Evolutionary conservation across 164 flowering plant genomes (phyloP).

Genomic region (Nymphaea colorata): DNA sequence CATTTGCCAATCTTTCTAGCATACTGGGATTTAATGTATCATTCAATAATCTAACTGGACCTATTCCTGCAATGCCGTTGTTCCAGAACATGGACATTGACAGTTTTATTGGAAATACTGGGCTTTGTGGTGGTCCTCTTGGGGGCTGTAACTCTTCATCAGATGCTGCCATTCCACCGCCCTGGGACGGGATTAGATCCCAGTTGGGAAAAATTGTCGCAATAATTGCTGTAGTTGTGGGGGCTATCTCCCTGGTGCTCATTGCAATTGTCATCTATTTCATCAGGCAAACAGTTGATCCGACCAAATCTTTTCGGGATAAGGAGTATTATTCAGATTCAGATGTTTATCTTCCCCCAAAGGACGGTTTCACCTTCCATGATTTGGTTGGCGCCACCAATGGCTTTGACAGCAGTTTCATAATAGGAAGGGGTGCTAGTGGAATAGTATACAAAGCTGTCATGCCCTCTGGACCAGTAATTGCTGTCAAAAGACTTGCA

Average conservation of each 20-base stretch:
- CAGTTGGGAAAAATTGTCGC: slow-evolving; percentile 50
- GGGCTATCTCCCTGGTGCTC: slow-evolving; percentile 71
- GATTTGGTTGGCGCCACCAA: slow-evolving; percentile 76
- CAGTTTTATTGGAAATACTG: slow-evolving; percentile 64
- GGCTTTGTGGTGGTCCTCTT: slow-evolving; percentile 82
- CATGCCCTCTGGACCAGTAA: slow-evolving; percentile 42
- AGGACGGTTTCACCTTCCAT: slow-evolving; percentile 78
- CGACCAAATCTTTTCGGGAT: slow-evolving; percentile 27
- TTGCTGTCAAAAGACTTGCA: slow-evolving; percentile 76
- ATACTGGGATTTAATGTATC: slow-evolving; percentile 75
- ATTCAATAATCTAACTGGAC: slow-evolving; percentile 64
- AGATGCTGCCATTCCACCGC: slow-evolving; percentile 16
- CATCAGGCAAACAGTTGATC: slow-evolving; percentile 48
- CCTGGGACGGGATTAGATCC: slow-evolving; percentile 13
- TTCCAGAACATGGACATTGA: slow-evolving; percentile 53
- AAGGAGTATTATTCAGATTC: slow-evolving; percentile 35
- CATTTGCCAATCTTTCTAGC: slow-evolving; percentile 65
- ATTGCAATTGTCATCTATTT: slow-evolving; percentile 46
- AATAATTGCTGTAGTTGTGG: slow-evolving; percentile 43
- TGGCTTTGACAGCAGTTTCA: slow-evolving; percentile 57
- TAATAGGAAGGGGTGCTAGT: slow-evolving; percentile 88
- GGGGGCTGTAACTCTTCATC: slow-evolving; percentile 29
- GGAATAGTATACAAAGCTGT: slow-evolving; percentile 92
- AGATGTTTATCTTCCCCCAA: slow-evolving; percentile 72
- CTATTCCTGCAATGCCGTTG: slow-evolving; percentile 46